phyloP scores from a whole-genome alignment of 2,329 filamentous ascomycete genomes.

The Fusarium foetens region DNA sequence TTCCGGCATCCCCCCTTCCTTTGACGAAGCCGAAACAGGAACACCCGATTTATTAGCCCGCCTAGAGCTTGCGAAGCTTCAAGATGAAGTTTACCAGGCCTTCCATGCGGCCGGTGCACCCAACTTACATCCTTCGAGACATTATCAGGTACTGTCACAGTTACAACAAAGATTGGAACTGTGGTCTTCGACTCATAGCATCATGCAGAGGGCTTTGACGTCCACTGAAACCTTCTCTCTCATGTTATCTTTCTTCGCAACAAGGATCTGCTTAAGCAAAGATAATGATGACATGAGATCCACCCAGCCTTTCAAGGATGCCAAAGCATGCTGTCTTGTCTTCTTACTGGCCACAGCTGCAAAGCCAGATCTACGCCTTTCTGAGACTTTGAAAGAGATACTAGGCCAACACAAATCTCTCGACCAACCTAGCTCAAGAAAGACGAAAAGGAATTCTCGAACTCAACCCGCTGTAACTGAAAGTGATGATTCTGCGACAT shows the following conservation, averaged over 20 bases:
- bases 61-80: conserved; percentile 39
- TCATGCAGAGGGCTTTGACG: conserved; percentile 18
- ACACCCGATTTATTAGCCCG: conserved; percentile 13
- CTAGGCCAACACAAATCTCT: conserved; percentile 9
- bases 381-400: conserved; percentile 25
- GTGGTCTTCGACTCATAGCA: conserved; percentile 31
- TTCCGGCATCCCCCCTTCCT: conserved; percentile 3
- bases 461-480: neutral
- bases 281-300: conserved; percentile 7
- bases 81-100: conserved; percentile 39
- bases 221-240: conserved; percentile 18
- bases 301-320: conserved; percentile 23
- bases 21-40: conserved; percentile 9
- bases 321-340: conserved; percentile 40
- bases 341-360: conserved; percentile 37
- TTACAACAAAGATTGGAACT: conserved; percentile 38
- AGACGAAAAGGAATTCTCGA: neutral
- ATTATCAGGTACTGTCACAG: conserved; percentile 15
- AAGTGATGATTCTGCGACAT: conserved; percentile 10
- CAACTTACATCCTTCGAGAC: neutral
- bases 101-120: conserved; percentile 29
- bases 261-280: conserved; percentile 32
- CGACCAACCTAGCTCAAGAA: neutral
- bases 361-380: conserved; percentile 23
- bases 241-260: conserved; percentile 39